Evolutionary conservation across 2,329 filamentous ascomycete species (phyloP), one percentile per base, ranked within the genome.

Genomic region (Verticillium klebahnii): DNA sequence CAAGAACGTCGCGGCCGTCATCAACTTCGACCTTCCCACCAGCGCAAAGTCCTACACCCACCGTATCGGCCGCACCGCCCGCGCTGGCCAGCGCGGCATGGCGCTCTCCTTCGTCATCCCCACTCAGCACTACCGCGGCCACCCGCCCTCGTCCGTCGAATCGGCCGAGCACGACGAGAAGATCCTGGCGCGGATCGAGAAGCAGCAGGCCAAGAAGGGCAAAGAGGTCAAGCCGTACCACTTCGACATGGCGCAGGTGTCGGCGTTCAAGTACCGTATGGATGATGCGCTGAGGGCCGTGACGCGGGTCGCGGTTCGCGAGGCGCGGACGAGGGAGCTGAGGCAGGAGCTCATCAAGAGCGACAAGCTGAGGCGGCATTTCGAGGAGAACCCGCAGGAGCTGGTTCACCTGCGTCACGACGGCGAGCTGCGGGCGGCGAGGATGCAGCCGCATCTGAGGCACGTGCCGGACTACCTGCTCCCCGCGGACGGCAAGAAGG

Each of bases 51-150:
- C 92, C 9, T 99, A 99, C 75, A 96, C 91, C n/a, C 95, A 99
- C 77, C 89, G 95, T 60, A 96, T 99, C 69, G 95, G 95, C 36
- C 88, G 95, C 36, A 99, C 95, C 6, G 95, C 92, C 1, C 87
- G 95, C 64, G 95, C 93, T 2, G 94, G 93, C 12, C 92, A 96
- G 72, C 88, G 90, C 1, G 95, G 95, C 63, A 98, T 97, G 85
- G 93, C 95, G 0, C 83, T 99, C n/a, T 97, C 93, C 11, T 97
- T 99, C 74, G 91, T 96, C 59, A 85, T 99, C 3, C 94, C 95
- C 9, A 83, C 87, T 58, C 88, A 92, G 0, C 84, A 89, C 56
- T 97, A 90, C 76, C 87, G 91, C 68, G 97, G 97, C 75, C 94
- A 98, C 78, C 91, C 92, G 70, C 89, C 93, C 1, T 98, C 94